These are phyloP conservation scores for Centaurea solstitialis DNA, from an alignment of 129 eudicot species.

Conservation along the genomic window DNA sequence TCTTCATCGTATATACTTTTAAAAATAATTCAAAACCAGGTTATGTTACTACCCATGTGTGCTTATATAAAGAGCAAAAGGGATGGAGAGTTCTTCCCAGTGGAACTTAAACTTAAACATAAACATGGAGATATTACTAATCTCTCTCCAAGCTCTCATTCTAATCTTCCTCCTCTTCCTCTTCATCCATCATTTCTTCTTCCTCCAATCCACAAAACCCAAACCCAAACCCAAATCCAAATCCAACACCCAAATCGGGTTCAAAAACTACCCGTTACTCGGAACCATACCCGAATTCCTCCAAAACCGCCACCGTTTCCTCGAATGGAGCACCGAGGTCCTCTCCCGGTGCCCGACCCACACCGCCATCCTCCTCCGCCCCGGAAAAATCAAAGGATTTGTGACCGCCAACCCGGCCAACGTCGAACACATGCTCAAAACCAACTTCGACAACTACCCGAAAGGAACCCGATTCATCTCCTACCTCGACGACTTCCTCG, in stretches of 20 bases:
- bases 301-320: constrained; percentile 79
- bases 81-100: not conserved
- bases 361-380: constrained; percentile 74
- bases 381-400: constrained; percentile 62
- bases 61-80: not conserved
- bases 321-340: constrained; percentile 69
- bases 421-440: constrained; percentile 75
- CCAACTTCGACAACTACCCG: constrained; percentile 77
- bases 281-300: constrained; percentile 80
- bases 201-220: not conserved
- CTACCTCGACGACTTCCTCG: constrained; percentile 73
- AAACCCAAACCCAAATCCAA: not conserved
- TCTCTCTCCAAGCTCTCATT: constrained; percentile 19
- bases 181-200: constrained; percentile 12
- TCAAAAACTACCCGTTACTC: constrained; percentile 62
- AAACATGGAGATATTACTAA: constrained; percentile 36
- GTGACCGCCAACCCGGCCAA: constrained; percentile 75
- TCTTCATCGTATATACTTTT: no score
- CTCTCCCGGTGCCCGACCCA: constrained; percentile 62
- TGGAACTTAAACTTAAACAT: not conserved
- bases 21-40: not conserved
- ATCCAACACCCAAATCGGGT: constrained; percentile 37
- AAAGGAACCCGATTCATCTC: constrained; percentile 67
- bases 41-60: not conserved
- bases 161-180: constrained; percentile 21